Evolutionary conservation across 2,329 filamentous ascomycete species (phyloP), one percentile per base, ranked within the genome.

Genomic region (Talaromyces sp.): DNA sequence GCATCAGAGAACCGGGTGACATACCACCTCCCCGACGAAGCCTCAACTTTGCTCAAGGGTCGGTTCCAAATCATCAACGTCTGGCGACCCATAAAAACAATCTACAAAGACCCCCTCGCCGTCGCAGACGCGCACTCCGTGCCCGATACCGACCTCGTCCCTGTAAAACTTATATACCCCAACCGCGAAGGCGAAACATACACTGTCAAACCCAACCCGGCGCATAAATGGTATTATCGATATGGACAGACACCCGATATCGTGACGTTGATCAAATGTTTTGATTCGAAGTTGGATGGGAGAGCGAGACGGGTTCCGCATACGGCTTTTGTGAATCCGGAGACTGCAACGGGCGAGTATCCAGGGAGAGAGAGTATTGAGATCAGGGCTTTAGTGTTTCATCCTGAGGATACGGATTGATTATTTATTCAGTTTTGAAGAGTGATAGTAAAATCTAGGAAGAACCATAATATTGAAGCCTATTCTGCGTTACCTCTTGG

Each of bases 251-350:
- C 76, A 0, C 84, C 84, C 0, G 77, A 83, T 3, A 81, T 88
- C 75, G 82, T 85, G 3, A 77, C 85, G 3, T 70, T 88, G 50
- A 85, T 88, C 74, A 88, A 88, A 73, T 87, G 84, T 70, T 88
- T 84, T 70, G 87, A 88, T 72, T 84, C 78, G 31, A 84, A 85
- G 78, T 77, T 77, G 27, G 84, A 86, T 71, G 84, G 83, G 0
- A 73, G 82, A 31, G 83, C 84, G 6, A 77, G 84, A 10, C 72
- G 84, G 3, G 81, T 84, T 37, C 84, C 85, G n/a, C 85, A 87
- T 69, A 80, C 81, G 6, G 83, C 85, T 2, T 87, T 88, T 77
- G 74, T 74, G 19, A 81, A 86, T 71, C 75, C 79, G 1, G 80
- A 77, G n/a, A 79, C 80, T 10, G 75, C 79, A 16, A 66, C 73